Conservation (phyloP, 1,284 basidiomycete genomes). For the Ceratobasidium theobromae region DNA sequence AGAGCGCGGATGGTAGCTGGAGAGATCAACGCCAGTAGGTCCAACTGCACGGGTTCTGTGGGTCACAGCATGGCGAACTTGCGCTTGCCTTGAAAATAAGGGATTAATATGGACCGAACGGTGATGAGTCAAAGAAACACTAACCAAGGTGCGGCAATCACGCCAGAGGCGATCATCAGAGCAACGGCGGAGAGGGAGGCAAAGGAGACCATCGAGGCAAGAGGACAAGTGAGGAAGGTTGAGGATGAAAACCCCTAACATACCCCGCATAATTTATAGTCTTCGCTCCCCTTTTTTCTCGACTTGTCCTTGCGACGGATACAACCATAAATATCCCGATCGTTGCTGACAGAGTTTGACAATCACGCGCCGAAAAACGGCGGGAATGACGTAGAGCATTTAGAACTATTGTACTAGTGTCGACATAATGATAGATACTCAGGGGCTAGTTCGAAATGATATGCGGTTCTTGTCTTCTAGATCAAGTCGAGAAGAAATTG, state of each 20-base stretch:
- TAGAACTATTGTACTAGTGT: too few species aligned
- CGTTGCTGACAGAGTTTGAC: not conserved
- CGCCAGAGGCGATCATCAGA: constrained; percentile 26
- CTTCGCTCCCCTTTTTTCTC: not conserved
- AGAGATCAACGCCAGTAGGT: constrained; percentile 6
- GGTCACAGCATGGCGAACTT: constrained; percentile 6
- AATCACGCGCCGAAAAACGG: not conserved
- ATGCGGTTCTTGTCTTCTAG: not conserved
- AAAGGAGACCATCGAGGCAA: constrained; percentile 5
- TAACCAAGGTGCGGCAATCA: constrained; percentile 29
- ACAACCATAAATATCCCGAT: not conserved
- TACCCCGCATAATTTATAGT: not conserved
- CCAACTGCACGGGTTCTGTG: constrained; percentile 12
- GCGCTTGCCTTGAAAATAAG: not conserved
- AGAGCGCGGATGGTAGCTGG: constrained; percentile 28
- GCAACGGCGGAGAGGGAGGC: constrained; percentile 12
- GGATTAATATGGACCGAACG: not conserved
- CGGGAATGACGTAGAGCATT: not conserved
- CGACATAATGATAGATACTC: too few species aligned
- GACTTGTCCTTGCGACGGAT: not conserved
- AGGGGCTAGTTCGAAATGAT: not conserved
- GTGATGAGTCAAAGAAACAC: too few species aligned
- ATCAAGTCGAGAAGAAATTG: too few species aligned
- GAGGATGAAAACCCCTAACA: not conserved
- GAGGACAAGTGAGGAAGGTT: not conserved